Evolutionary conservation across 495 filamentous ascomycete genomes (phyloP), one percentile per base, ranked within the genome.

Genomic region (Penicilliopsis zonata): DNA sequence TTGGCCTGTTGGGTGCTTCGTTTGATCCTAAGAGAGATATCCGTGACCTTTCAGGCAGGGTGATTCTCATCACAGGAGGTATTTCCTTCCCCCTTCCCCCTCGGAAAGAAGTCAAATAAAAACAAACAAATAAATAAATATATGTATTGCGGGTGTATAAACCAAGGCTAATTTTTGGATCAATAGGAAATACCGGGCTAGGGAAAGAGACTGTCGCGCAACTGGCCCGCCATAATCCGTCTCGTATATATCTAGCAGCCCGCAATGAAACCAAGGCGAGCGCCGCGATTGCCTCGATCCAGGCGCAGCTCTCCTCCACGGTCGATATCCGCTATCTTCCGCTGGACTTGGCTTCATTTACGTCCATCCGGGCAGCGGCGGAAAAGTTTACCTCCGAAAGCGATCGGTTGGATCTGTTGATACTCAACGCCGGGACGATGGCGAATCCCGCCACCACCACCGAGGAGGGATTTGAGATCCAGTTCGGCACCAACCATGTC

Each of bases 401-500:
- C 18, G 46, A 57, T 13, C 65, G 67, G 1, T 47, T 82, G n/a
- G 74, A 86, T 36, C 48, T 75, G 17, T 54, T 88, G 2, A 59
- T 85, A 20, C 70, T 74, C 52, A 86, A 85, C 41, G 80, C 81
- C 9, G 79, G 77, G n/a, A 68, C 81, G 30, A 76, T 82, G 70
- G 72, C 60, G 0, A 40, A 64, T 8, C 61, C 67, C 2, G 54
- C 49, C 9, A 44, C 36, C 0, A 43, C 50, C 3, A 88, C 78
- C 9, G 86, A 86, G 26, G 84, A 92, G 46, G 81, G 82, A 4
- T 92, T 90, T 63, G 65, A 87, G 13, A 68, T 74, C 0, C 55
- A 72, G 20, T 69, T 83, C 29, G 86, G 86, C 3, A 72, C 72
- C 7, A 69, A 69, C 23, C 69, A 40, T 70, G 73, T 18, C 9